Percentiles rank a stretch among this genome's conserved stretches.
phyloP scores from a whole-genome alignment of 331 rosid genomes.

The Telfairia occidentalis region DNA sequence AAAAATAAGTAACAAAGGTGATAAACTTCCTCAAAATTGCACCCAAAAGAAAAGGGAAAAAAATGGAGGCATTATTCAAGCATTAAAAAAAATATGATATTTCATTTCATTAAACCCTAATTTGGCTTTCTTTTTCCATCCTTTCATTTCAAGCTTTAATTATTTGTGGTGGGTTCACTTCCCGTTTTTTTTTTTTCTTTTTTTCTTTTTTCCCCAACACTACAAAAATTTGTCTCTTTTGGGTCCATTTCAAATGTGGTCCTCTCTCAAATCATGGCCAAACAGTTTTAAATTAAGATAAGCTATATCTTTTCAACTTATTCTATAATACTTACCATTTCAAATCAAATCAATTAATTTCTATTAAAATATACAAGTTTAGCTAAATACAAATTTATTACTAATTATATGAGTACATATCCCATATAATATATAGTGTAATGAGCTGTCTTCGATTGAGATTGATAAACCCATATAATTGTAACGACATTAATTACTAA shows the following conservation, averaged over 20 bases:
- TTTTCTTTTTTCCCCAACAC: background rate
- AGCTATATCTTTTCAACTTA: constrained; percentile 6
- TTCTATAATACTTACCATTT: background rate
- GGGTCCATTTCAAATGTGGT: constrained; percentile 1
- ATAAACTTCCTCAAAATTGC: background rate
- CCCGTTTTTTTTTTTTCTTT: background rate
- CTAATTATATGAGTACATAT: background rate
- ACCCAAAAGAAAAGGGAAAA: background rate
- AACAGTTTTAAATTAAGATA: background rate
- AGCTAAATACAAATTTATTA: background rate
- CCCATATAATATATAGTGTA: background rate
- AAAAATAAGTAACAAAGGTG: background rate
- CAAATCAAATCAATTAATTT: background rate
- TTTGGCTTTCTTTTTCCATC: background rate
- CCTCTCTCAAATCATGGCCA: background rate
- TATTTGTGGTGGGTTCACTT: background rate
- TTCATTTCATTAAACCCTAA: background rate
- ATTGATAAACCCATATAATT: background rate
- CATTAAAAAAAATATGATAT: background rate
- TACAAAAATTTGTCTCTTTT: background rate
- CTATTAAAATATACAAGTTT: background rate
- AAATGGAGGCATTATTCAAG: background rate
- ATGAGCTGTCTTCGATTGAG: background rate
- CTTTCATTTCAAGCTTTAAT: background rate
- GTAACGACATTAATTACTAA: background rate